Conservation (phyloP, 441 rosid species). For the Euphorbia schlechtendalii region DNA sequence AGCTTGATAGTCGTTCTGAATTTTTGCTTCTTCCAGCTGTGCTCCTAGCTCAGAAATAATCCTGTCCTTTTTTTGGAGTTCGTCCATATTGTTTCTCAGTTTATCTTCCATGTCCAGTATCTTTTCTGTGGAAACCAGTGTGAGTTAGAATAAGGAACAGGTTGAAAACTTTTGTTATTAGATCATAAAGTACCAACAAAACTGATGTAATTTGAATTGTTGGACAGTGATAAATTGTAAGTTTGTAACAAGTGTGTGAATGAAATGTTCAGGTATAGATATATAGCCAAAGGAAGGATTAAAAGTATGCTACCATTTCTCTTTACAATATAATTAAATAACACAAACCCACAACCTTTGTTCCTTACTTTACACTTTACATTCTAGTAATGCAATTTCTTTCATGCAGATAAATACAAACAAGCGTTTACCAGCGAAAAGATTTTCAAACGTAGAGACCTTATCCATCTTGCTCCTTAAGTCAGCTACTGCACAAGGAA, state of each 20-base stretch:
- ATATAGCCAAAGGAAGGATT: background rate
- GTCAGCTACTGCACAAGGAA: constrained; percentile 43
- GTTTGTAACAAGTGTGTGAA: background rate
- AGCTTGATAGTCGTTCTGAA: constrained; percentile 30
- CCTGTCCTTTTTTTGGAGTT: constrained; percentile 44
- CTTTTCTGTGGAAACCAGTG: constrained; percentile 41
- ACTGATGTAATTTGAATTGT: background rate
- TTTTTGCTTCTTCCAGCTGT: constrained; percentile 43
- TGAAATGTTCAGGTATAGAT: background rate
- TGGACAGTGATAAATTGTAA: background rate
- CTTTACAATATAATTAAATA: constrained; percentile 2
- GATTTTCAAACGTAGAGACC: constrained; percentile 43
- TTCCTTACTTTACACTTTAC: background rate
- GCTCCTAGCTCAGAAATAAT: constrained; percentile 51
- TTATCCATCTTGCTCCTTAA: constrained; percentile 59
- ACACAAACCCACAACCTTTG: background rate
- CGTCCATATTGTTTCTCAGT: constrained; percentile 36
- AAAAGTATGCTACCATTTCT: background rate
- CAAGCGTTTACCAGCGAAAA: constrained; percentile 46
- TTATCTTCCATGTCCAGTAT: constrained; percentile 47
- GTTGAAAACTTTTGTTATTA: background rate
- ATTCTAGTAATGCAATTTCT: constrained; percentile 6
- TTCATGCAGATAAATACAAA: constrained; percentile 9
- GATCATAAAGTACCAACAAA: background rate
- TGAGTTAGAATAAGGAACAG: constrained; percentile 10